Base-by-base conservation (phyloP, 164 flowering plant genomes). In the Nymphaea colorata region DNA sequence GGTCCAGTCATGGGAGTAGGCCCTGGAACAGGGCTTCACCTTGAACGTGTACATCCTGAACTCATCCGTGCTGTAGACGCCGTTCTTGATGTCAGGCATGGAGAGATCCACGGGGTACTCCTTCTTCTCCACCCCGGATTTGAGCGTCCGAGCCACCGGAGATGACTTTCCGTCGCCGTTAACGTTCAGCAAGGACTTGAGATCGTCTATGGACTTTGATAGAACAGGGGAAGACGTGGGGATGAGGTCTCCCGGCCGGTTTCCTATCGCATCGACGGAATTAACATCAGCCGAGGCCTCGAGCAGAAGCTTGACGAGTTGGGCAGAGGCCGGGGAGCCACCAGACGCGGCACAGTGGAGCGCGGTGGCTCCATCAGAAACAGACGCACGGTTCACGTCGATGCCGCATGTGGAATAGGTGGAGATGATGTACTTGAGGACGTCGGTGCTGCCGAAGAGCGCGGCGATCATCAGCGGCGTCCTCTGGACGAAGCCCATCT, bases 291-390 rank as follows among this genome's bases (percentile, higher is more conserved):
- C 96, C 42, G 85, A 79, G 7, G 90, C 82, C 65, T 77, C 82
- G 59, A 94, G 75, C 76, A 94, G 75, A 65, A 82, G 73, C 79
- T 82, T 77, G 18, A 88, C 85, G 44, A 79, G 64, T 73, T 84
- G 87, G 8, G 75, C 62, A 1, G 86, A 75, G 2, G 83, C 64
- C 6, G 55, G 44, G 0, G 96, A 77, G 6, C 96, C 93, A 6
- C 96, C 97, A n/a, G 92, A 82, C 2, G 83, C 91, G 41, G 96
- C 97, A 70, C 95, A 88, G 76, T 94, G 98, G 65, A 94, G 94
- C n/a, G 98, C 88, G 10, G 98, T 90, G 18, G 75, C 83, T 43
- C 84, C 81, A 72, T 89, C 97, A 0, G 83, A 75, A 42, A 94
- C 94, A 69, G 87, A 82, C 12, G 82, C 82, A 63, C 78, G 66